Evolutionary conservation across 495 filamentous ascomycete genomes (phyloP), one percentile per base, ranked within the genome.

Genomic region (Tuber umbilicatum): DNA sequence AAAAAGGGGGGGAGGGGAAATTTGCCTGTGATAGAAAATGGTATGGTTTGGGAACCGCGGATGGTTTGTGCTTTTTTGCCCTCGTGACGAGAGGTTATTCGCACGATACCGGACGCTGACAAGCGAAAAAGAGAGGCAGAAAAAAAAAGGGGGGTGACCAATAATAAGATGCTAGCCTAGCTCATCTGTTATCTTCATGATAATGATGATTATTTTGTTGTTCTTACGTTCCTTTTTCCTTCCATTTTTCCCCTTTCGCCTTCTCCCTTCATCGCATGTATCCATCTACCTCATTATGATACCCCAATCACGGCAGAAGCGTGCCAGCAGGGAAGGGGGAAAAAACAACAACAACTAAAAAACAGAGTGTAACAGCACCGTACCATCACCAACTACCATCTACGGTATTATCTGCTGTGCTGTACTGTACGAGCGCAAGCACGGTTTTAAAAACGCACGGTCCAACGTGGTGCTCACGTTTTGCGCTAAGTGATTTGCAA

Each of bases 381-480:
- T 27, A 60, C 50, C 50, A 60, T 10, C 50, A 60, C n/a, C 50
- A n/a, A 55, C 23, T 39, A 40, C 39, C 5, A 9, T n/a, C 17
- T 23, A 9, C 45, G 23, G 17, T n/a, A 50, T 0, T 50, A 50
- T 50, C 47, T n/a, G 23, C 47, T n/a, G 47, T n/a, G 47, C 27
- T 60, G n/a, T 60, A 14, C 50, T 16, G n/a, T 60, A 27, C 50
- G n/a, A 50, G 50, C 7, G 12, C n/a, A 64, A 64, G 27, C 16
- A 64, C 55, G 14, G 55, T 64, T 64, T 64, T 64, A 64, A 64
- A 64, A 64, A 64, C 55, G 55, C 55, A 64, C 55, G 55, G 55
- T 64, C 55, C 55, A 64, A 64, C 55, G 55, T 64, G 31, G 55
- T 64, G 14, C n/a, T 64, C 55, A 64, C 55, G 55, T 64, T 64